phyloP scores from a whole-genome alignment of 345 rosid species.

The Erysimum cheiranthoides region DNA sequence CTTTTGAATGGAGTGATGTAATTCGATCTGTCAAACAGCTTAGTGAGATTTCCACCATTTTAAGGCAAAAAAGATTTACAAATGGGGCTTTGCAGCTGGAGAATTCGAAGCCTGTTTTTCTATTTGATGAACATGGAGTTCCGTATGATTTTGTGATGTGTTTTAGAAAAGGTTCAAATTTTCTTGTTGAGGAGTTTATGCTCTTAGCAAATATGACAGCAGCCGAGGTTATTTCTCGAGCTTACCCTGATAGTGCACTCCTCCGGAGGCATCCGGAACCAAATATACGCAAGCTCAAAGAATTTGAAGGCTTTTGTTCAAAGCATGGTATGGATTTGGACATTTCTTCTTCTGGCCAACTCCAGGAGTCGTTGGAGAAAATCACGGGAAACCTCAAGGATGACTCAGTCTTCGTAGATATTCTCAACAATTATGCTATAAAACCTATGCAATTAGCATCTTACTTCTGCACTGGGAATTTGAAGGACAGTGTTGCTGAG shows the following conservation, averaged over 20 bases:
- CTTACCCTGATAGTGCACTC: conserved; percentile 77
- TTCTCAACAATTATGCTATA: conserved; percentile 71
- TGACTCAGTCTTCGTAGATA: conserved; percentile 66
- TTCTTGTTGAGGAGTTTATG: conserved; percentile 94
- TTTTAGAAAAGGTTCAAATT: conserved; percentile 57
- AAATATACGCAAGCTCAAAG: conserved; percentile 78
- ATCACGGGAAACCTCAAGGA: conserved; percentile 69
- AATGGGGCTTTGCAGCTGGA: conserved; percentile 82
- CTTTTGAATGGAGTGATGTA: conserved; percentile 70
- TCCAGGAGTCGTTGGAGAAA: conserved; percentile 63
- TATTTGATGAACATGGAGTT: conserved; percentile 73
- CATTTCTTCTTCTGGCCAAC: conserved; percentile 71
- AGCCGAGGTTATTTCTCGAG: conserved; percentile 86
- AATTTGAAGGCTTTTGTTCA: conserved; percentile 76
- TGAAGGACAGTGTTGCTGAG: conserved; percentile 57
- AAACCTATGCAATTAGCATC: conserved; percentile 82
- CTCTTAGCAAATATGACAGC: conserved; percentile 88
- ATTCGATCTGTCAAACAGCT: conserved; percentile 63
- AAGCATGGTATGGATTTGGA: conserved; percentile 79
- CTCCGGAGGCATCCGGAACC: conserved; percentile 93
- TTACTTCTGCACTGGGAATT: conserved; percentile 80
- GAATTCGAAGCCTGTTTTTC: conserved; percentile 57
- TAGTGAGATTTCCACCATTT: conserved; percentile 59
- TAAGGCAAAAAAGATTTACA: conserved; percentile 66
- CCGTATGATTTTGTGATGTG: conserved; percentile 65